These are phyloP conservation scores for Amphichorda felina DNA, from an alignment of 2,329 filamentous ascomycete genomes.

Conservation along the genomic window DNA sequence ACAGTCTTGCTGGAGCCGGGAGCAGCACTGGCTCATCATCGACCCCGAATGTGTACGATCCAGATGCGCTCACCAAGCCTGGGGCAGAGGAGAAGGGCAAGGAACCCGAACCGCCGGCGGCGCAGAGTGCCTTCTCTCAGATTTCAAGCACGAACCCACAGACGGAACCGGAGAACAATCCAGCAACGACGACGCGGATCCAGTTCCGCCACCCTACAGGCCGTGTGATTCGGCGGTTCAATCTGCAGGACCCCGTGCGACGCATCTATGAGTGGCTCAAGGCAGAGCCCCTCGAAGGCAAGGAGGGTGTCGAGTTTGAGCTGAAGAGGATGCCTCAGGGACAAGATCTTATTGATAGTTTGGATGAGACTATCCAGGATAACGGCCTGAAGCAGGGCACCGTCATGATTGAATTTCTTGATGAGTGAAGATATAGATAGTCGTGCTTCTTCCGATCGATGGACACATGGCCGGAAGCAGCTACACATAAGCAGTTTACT, in stretches of 20 bases:
- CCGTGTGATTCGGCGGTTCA: constrained; percentile 79
- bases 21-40: constrained; percentile 21
- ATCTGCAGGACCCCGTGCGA: constrained; percentile 60
- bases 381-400: constrained; percentile 85
- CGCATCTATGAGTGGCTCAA: constrained; percentile 96
- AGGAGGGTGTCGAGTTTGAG: constrained; percentile 70
- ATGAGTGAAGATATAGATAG: too few relatives aligned
- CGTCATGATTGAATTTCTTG: constrained; percentile 86
- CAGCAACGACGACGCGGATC: constrained; percentile 69
- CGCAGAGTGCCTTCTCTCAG: constrained; percentile 48
- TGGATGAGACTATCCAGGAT: constrained; percentile 66
- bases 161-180: constrained; percentile 61
- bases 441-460: too few relatives aligned
- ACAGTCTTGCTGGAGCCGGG: constrained; percentile 56
- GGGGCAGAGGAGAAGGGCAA: constrained; percentile 25
- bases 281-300: constrained; percentile 70
- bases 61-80: constrained; percentile 74
- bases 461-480: too few relatives aligned
- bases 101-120: constrained; percentile 12
- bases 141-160: constrained; percentile 69
- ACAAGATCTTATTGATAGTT: constrained; percentile 65
- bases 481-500: too few relatives aligned
- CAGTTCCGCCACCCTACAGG: constrained; percentile 83
- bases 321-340: constrained; percentile 69
- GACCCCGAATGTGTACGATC: constrained; percentile 55